Evolutionary conservation across 345 rosid genomes (phyloP).

Genomic region (Melaleuca quinquenervia): DNA sequence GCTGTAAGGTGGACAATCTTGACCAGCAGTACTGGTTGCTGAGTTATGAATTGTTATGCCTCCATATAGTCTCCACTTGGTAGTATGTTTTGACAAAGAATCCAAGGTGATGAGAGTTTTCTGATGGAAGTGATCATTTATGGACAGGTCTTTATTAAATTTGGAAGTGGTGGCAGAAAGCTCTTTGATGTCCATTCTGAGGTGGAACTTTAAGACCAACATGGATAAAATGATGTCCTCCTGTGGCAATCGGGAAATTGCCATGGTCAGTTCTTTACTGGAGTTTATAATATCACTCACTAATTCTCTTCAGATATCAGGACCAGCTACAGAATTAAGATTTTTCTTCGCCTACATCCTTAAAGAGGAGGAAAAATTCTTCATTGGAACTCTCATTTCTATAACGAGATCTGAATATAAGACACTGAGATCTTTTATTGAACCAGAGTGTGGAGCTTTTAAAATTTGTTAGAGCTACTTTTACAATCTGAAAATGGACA

Average conservation of each 20-base stretch:
- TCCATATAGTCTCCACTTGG: not conserved
- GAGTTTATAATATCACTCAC: not conserved
- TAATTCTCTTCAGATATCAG: not conserved
- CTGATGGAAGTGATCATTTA: constrained; percentile 1
- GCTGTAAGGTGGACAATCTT: not conserved
- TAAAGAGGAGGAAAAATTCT: not conserved
- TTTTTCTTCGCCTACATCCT: not conserved
- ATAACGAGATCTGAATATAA: not conserved
- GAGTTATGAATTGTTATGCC: not conserved
- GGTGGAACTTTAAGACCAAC: constrained; percentile 68
- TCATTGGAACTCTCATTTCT: not conserved
- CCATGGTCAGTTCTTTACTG: constrained; percentile 33
- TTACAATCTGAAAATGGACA: not conserved
- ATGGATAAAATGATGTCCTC: constrained; percentile 59
- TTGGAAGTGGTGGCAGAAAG: constrained; percentile 56
- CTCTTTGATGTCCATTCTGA: constrained; percentile 51
- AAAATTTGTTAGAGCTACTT: not conserved
- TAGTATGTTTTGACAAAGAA: not conserved
- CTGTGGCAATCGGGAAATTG: constrained; percentile 41
- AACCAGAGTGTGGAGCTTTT: not conserved
- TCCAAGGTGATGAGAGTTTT: not conserved
- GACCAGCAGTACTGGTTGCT: not conserved
- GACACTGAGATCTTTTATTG: not conserved
- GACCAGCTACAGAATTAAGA: not conserved
- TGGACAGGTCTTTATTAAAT: constrained; percentile 59